Conservation (phyloP, 1,284 basidiomycete genomes). For the Ceratobasidium sp. region DNA sequence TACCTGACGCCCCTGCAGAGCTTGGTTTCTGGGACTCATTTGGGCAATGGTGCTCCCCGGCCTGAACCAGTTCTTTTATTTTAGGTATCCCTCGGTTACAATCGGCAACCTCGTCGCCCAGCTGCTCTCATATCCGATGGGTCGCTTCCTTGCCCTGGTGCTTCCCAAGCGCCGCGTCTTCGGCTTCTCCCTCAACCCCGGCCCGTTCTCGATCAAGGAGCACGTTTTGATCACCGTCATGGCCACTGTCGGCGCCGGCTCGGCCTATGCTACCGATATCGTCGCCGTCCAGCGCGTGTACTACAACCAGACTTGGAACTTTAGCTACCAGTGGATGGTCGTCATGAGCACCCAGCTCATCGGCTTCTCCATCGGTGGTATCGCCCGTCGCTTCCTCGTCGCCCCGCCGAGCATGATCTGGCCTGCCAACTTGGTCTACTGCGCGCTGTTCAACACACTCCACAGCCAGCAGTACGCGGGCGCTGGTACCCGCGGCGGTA, state of each 20-base stretch:
- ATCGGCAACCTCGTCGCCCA: slow-evolving; percentile 53
- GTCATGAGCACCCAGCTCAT: slow-evolving; percentile 73
- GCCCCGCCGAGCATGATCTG: slow-evolving; percentile 83
- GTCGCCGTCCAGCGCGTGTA: slow-evolving; percentile 68
- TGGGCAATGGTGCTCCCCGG: slow-evolving; percentile 61
- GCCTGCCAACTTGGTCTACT: slow-evolving; percentile 69
- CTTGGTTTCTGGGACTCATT: slow-evolving; percentile 56
- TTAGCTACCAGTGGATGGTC: slow-evolving; percentile 57
- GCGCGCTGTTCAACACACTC: slow-evolving; percentile 71
- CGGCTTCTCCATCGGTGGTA: slow-evolving; percentile 71
- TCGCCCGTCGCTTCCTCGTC: slow-evolving; percentile 70
- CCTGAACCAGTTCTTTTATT: slow-evolving; percentile 55
- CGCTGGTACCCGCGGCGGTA: slow-evolving; percentile 66
- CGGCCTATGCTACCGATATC: slow-evolving; percentile 57
- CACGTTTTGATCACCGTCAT: slow-evolving; percentile 56
- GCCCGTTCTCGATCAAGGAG: slow-evolving; percentile 79
- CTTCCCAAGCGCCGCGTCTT: slow-evolving; percentile 61
- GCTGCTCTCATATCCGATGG: slow-evolving; percentile 59
- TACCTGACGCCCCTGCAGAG: slow-evolving; percentile 36
- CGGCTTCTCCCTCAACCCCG: slow-evolving; percentile 66
- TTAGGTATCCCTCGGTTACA: slow-evolving; percentile 49
- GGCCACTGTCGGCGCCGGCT: slow-evolving; percentile 47
- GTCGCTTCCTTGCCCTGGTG: slow-evolving; percentile 58
- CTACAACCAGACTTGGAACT: slow-evolving; percentile 56
- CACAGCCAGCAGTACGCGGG: slow-evolving; percentile 70